Evolutionary conservation across 768 basidiomycete genomes (phyloP).

Genomic region (Sistotremastrum suecicum): DNA sequence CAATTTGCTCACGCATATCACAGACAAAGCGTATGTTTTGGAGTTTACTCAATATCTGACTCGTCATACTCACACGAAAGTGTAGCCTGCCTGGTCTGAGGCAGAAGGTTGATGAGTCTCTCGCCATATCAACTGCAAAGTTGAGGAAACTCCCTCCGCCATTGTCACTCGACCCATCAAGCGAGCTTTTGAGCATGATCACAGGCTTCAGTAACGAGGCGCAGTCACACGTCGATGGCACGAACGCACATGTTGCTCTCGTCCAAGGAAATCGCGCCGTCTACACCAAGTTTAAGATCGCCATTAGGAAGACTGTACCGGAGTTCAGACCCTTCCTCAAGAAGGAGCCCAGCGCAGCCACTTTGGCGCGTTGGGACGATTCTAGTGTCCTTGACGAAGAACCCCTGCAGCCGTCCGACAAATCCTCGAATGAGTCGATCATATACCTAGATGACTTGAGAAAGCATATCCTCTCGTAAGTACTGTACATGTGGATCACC

Average conservation of each 20-base stretch:
- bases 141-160: conserved; percentile 16
- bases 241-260: conserved; percentile 11
- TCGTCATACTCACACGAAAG: neutral
- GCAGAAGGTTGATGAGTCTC: conserved; percentile 11
- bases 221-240: conserved; percentile 16
- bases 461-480: conserved; percentile 19
- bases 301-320: conserved; percentile 21
- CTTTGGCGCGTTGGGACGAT: too few species aligned
- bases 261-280: conserved; percentile 19
- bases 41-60: neutral
- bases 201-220: conserved; percentile 20
- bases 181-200: conserved; percentile 21
- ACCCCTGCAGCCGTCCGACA: too few species aligned
- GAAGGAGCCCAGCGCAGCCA: too few species aligned
- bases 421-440: too few species aligned
- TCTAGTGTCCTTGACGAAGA: too few species aligned
- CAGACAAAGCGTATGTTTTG: conserved; percentile 17
- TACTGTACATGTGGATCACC: conserved; percentile 1
- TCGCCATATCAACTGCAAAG: conserved; percentile 16
- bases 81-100: conserved; percentile 19
- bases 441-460: conserved; percentile 21
- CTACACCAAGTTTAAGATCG: conserved; percentile 16
- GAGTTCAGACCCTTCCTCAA: too few species aligned
- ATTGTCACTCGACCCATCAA: conserved; percentile 21
- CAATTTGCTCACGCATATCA: conserved; percentile 21